Conservation (phyloP, 2,329 filamentous ascomycete genomes). For the Amphichorda felina region DNA sequence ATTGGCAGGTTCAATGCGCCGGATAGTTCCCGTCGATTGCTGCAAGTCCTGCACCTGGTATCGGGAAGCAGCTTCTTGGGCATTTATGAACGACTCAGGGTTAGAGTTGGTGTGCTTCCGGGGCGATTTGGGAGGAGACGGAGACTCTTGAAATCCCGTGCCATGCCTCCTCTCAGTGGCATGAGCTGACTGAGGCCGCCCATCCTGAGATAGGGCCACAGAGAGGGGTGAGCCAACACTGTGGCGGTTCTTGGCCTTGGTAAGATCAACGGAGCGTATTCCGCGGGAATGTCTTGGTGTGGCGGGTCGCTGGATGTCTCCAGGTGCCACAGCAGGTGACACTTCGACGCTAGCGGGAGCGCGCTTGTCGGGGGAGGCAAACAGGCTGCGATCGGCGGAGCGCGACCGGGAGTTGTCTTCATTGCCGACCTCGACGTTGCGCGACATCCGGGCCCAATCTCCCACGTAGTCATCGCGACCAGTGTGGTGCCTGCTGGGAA, state of each 20-base stretch:
- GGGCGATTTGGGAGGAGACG: not conserved
- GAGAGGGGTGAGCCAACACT: constrained; percentile 23
- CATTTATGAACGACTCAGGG: constrained; percentile 22
- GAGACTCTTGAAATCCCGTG: too few relatives aligned
- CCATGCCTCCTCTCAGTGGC: not conserved
- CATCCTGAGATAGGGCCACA: constrained; percentile 16
- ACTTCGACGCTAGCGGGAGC: constrained; percentile 51
- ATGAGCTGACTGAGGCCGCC: constrained; percentile 15
- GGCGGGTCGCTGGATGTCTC: constrained; percentile 33
- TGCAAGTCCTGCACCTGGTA: constrained; percentile 1
- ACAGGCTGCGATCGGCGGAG: constrained; percentile 52
- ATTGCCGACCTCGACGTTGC: constrained; percentile 21
- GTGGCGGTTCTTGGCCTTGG: constrained; percentile 13
- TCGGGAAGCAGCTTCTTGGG: not conserved
- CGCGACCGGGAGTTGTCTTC: constrained; percentile 42
- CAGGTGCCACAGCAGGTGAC: constrained; percentile 49
- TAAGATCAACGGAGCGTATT: constrained; percentile 30
- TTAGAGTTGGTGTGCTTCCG: constrained; percentile 29
- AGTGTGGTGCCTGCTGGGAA: constrained; percentile 15
- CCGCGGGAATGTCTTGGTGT: constrained; percentile 22
- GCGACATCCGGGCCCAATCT: constrained; percentile 28
- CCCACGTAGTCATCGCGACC: constrained; percentile 22
- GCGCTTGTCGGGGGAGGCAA: constrained; percentile 50
- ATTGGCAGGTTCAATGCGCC: constrained; percentile 2
- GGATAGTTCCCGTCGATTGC: constrained; percentile 2